Conservation (phyloP, 2,329 filamentous ascomycete species). For the Cladobotryum protrusum region DNA sequence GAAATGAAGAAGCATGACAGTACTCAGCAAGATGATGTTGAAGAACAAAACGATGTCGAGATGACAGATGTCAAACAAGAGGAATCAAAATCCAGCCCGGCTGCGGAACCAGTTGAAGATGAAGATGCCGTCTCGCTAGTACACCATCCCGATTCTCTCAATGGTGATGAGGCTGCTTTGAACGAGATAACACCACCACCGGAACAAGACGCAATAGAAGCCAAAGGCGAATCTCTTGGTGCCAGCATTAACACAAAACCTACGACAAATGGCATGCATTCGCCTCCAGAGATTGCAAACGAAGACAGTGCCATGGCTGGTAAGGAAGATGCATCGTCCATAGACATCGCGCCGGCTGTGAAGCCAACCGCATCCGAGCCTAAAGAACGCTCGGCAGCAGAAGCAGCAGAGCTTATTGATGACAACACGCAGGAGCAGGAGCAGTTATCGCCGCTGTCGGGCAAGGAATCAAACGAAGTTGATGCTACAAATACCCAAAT, state of each 20-base stretch:
- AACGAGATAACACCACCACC: background rate
- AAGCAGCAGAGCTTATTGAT: background rate
- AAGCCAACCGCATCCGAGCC: background rate
- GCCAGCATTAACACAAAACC: background rate
- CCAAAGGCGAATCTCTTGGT: background rate
- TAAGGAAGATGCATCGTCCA: slow-evolving; percentile 14
- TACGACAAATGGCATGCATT: background rate
- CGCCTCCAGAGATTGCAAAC: background rate
- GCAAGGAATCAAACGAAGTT: background rate
- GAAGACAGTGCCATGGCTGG: slow-evolving; percentile 18
- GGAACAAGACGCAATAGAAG: background rate
- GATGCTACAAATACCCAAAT: slow-evolving; percentile 19
- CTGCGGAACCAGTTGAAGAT: slow-evolving; percentile 15
- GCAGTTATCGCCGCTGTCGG: background rate
- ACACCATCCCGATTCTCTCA: slow-evolving; percentile 22
- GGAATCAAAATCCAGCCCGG: background rate
- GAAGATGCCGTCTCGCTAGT: slow-evolving; percentile 31
- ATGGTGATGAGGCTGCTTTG: slow-evolving; percentile 7
- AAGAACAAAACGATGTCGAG: slow-evolving; percentile 20
- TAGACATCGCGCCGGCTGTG: background rate
- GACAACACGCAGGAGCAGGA: background rate
- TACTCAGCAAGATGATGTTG: slow-evolving; percentile 9
- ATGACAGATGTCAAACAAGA: slow-evolving; percentile 17
- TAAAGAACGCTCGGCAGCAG: background rate
- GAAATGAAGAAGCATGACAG: slow-evolving; percentile 40